Base-by-base conservation (phyloP, 2,329 filamentous ascomycete genomes). In the Diplodia intermedia region DNA sequence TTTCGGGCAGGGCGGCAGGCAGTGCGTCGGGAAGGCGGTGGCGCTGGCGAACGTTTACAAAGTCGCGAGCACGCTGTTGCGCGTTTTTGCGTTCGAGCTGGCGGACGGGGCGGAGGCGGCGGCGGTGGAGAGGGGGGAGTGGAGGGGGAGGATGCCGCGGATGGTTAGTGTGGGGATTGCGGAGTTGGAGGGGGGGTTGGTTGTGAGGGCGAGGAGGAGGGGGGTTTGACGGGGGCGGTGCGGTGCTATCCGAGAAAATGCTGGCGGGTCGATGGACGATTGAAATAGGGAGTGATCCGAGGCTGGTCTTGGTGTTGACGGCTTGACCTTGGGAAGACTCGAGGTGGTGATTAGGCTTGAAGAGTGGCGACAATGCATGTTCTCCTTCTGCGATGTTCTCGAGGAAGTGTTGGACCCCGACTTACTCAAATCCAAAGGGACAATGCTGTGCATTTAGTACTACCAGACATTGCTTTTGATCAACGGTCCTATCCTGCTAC, bases 41-140 rank as follows among this genome's bases (percentile, higher is more conserved):
- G 78, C 77, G 0, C 72, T 73, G 65, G 75, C 74, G 2, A 77
- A 78, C 66, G 79, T 79, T 4, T 76, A 75, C 61, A 79, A 79
- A 61, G 20, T 78, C 40, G 65, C 72, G 57, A 77, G 73, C 56
- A 77, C 76, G 1, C 61, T 79, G 40, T 69, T 79, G 2, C 68
- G 60, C 6, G 69, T 75, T n/a, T 79, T 75, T 56, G 69, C 73
- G 8, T 76, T 79, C 65, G 69, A 75, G 53, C 62, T 78, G n/a
- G 76, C 75, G 0, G 74, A 76, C 62, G 20, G 7, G 0, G 57
- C 65, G 3, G 71, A 74, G 31, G 55, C 29, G 26, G 57, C 36
- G 12, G 55, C 38, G 1, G 69, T 69, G 6, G 36, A 62, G 18
- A 33, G 18, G 7, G 56, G 56, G 4, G 14, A 4, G 23, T 61